Conservation (phyloP, 2,329 filamentous ascomycete genomes). For the Cercospora sesami region DNA sequence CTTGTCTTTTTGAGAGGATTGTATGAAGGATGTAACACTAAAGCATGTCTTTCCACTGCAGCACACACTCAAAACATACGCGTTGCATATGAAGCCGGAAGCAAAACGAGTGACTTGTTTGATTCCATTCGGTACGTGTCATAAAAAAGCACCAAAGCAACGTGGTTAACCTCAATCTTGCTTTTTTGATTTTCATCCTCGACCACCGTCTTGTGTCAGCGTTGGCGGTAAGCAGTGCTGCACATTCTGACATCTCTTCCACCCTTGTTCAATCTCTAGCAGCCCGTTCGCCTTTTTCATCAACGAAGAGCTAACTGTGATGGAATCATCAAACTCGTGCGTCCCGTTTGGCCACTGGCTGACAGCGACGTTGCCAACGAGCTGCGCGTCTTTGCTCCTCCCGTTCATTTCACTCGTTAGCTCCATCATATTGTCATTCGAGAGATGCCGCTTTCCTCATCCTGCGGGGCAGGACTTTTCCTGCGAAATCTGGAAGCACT, state of each 20-base stretch:
- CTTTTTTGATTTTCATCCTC: not conserved
- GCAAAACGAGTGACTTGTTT: not conserved
- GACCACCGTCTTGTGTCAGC: not conserved
- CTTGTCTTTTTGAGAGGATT: not conserved
- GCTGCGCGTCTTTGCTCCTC: not conserved
- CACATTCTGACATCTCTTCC: not conserved
- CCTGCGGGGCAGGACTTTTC: not conserved
- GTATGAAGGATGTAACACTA: slow-evolving; percentile 1
- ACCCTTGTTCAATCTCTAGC: not conserved
- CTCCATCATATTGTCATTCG: not conserved
- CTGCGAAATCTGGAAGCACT: not conserved
- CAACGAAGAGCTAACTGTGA: not conserved
- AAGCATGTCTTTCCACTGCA: not conserved
- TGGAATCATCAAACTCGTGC: not conserved
- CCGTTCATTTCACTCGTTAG: not conserved
- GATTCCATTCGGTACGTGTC: slow-evolving; percentile 13
- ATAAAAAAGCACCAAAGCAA: slow-evolving; percentile 6
- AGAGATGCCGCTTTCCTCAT: not conserved
- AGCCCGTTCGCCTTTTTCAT: not conserved
- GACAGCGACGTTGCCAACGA: not conserved
- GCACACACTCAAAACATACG: not conserved
- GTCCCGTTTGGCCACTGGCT: not conserved
- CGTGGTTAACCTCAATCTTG: not conserved
- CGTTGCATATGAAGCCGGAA: not conserved
- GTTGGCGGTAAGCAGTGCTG: slow-evolving; percentile 16